Percentiles rank a stretch among this genome's conserved stretches.
Evolutionary conservation across 2,329 filamentous ascomycete genomes (phyloP).

Genomic region (Beauveria caledonica): DNA sequence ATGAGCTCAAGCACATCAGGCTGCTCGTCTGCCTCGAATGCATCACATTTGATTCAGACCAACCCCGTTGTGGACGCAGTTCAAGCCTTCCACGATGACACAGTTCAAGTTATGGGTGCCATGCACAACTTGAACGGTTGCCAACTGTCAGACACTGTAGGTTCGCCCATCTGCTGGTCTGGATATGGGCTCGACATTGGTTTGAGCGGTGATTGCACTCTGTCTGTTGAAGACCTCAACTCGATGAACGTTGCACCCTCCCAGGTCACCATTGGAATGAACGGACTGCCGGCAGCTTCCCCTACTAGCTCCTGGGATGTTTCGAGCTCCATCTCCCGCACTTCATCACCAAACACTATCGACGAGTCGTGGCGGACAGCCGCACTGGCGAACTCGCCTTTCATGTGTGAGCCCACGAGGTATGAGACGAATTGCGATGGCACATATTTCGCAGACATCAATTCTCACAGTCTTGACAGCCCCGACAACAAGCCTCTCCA

Average conservation of each 20-base stretch:
- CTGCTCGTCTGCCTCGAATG: constrained; percentile 40
- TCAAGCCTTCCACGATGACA: constrained; percentile 33
- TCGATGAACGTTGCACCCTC: constrained; percentile 47
- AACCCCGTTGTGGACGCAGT: constrained; percentile 43
- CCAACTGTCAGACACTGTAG: constrained; percentile 18
- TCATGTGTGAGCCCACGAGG: constrained; percentile 2
- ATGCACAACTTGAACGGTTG: constrained; percentile 22
- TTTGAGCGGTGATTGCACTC: constrained; percentile 33
- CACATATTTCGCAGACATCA: neutral
- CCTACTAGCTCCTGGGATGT: constrained; percentile 45
- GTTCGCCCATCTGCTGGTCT: constrained; percentile 43
- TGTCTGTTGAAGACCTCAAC: constrained; percentile 35
- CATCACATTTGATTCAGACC: constrained; percentile 42
- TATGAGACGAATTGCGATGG: neutral
- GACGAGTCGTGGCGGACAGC: constrained; percentile 39
- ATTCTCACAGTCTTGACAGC: constrained; percentile 6
- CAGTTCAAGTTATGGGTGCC: constrained; percentile 26
- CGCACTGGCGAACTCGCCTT: neutral
- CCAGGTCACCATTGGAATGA: constrained; percentile 47
- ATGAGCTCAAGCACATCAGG: constrained; percentile 30
- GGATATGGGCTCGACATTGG: constrained; percentile 38
- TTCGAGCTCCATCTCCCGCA: constrained; percentile 44
- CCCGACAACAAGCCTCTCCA: neutral
- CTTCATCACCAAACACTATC: constrained; percentile 40
- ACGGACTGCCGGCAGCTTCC: constrained; percentile 40